Base-by-base conservation (phyloP, 176 grass and related monocot species). In the Aegilops longissima region DNA sequence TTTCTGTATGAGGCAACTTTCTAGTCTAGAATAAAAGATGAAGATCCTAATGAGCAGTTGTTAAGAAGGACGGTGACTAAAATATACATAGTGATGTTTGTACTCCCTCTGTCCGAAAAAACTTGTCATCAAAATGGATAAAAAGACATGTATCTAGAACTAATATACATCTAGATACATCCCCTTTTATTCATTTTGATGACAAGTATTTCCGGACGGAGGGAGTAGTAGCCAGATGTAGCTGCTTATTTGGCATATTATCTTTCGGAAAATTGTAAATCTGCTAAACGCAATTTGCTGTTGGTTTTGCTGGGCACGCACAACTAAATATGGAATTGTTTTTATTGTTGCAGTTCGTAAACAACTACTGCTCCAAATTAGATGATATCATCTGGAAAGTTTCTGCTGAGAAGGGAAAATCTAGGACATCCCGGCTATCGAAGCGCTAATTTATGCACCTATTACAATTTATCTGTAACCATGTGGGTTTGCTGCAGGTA, bases 381-480 rank as follows among this genome's bases (percentile, higher is more conserved):
- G 92, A 99, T 83, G 94, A 99, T 62, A 96, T 99, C 70, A 92
- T 96, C 74, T 93, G 92, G 97, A 94, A 88, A 86, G 70, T 78
- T 78, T 83, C 85, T 18, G 67, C 68, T 44, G 92, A 99, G 77
- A 99, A 94, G 90, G 82, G 80, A 24, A 96, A 90, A 88, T 93
- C 90, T 77, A 92, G 90, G 54, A 80, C 35, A 67, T 78, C 77
- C 72, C 82, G 77, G 64, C 80, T 66, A 25, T 83, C 89, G 6
- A 99, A 90, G 78, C 84, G 85, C 76, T 82, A 84, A 89, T 73
- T 80, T 84, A 42, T 85, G 17, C n/a, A 47, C 16, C 30, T 76
- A 11, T 49, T 49, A 76, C 16, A 16, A n/a, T 80, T 34, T 61
- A 17, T 76, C n/a, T 62, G 16, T 87, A 49, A 70, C 8, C 24